A percentile compares a stretch with the other conserved stretches of the same genome.
Evolutionary conservation across 2,329 filamentous ascomycete species (phyloP).

Genomic region (Penicillium freii): DNA sequence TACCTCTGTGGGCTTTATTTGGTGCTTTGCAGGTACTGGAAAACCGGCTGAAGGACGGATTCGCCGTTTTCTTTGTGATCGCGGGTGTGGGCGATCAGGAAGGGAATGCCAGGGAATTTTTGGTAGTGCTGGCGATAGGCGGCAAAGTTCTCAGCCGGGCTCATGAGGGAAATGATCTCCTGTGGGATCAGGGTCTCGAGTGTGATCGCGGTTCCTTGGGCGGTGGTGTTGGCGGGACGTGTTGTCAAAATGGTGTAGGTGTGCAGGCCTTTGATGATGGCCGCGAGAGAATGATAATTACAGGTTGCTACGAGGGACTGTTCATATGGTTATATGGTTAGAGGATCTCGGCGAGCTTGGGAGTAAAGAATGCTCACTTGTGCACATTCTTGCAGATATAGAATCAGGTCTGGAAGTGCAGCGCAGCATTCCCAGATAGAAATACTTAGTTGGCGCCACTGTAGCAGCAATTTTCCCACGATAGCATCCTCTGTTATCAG

Average conservation of each 20-base stretch:
- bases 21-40: constrained; percentile 24
- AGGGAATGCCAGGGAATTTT: constrained; percentile 37
- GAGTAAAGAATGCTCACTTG: constrained; percentile 28
- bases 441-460: constrained; percentile 35
- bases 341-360: not conserved
- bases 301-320: constrained; percentile 31
- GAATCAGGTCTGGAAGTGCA: constrained; percentile 34
- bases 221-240: constrained; percentile 15
- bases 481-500: constrained; percentile 26
- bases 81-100: constrained; percentile 38
- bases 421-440: constrained; percentile 41
- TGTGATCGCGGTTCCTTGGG: constrained; percentile 18
- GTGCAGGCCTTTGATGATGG: constrained; percentile 38
- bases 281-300: constrained; percentile 41
- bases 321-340: not conserved
- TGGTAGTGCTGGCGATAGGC: constrained; percentile 37
- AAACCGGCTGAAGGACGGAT: constrained; percentile 27
- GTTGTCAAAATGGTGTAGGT: constrained; percentile 31
- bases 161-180: constrained; percentile 27
- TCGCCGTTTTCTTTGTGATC: constrained; percentile 34
- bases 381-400: constrained; percentile 36
- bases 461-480: constrained; percentile 22
- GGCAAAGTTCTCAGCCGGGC: constrained; percentile 35
- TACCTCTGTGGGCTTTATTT: not conserved
- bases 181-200: constrained; percentile 26